phyloP scores from a whole-genome alignment of 192 early-diverging fungal species.

The Dimargaris verticillata region DNA sequence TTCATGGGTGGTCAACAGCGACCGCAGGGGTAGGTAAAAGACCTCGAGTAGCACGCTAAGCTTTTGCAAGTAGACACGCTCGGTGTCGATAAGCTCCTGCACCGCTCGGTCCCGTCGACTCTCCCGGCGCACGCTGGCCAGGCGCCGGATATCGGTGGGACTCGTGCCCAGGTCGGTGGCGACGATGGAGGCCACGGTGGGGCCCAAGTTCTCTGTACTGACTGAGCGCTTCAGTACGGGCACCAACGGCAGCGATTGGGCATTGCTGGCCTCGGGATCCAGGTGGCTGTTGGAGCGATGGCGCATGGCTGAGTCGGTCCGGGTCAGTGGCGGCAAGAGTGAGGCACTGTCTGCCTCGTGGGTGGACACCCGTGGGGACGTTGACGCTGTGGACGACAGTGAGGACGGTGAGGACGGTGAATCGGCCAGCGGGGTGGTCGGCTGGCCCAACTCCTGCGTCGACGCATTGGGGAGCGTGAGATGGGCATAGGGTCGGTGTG shows the following conservation, averaged over 20 bases:
- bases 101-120: neutral
- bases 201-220: neutral
- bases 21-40: constrained; percentile 4
- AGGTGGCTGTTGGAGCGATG: neutral
- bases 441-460: too few relatives aligned
- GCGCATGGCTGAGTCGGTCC: neutral
- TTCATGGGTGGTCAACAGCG: neutral
- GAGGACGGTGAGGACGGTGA: too few relatives aligned
- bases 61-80: constrained; percentile 5
- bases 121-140: neutral
- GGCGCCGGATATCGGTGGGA: too few relatives aligned
- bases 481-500: too few relatives aligned
- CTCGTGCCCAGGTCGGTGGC: too few relatives aligned
- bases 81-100: constrained; percentile 3
- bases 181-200: neutral
- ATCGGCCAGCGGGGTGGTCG: too few relatives aligned
- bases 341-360: too few relatives aligned
- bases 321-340: too few relatives aligned
- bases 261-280: neutral
- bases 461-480: too few relatives aligned
- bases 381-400: too few relatives aligned
- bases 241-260: neutral
- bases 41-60: constrained; percentile 5
- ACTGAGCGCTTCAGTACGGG: neutral
- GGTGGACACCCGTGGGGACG: too few relatives aligned